These are phyloP conservation scores for Citropsis articulata DNA, from an alignment of 345 rosid genomes.

Conservation along the genomic window DNA sequence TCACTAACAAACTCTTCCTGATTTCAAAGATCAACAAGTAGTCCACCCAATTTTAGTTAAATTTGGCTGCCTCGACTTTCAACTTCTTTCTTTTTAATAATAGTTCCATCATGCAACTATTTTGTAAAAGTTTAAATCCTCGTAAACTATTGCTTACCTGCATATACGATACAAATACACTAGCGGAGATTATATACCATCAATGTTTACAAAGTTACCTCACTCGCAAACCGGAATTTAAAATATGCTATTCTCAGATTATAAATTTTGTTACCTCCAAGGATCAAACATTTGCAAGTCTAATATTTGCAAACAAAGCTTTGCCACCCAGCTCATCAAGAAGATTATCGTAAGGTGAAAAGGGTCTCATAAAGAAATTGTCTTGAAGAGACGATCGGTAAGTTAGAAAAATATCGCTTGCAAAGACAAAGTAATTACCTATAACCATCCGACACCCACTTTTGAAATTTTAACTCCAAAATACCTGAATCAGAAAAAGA, in stretches of 20 bases:
- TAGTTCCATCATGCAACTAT: neutral
- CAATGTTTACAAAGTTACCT: conserved; percentile 17
- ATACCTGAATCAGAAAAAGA: conserved; percentile 21
- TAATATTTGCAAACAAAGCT: conserved; percentile 4
- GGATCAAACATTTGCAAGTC: conserved; percentile 15
- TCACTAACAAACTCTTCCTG: no score
- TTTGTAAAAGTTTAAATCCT: neutral
- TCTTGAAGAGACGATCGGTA: conserved; percentile 13
- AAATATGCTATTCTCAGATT: conserved; percentile 9
- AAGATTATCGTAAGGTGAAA: conserved; percentile 17
- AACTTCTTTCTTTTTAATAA: neutral
- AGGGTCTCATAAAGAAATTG: conserved; percentile 2
- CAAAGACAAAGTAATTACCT: conserved; percentile 30
- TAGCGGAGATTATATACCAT: neutral
- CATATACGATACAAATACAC: neutral
- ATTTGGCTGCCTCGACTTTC: neutral
- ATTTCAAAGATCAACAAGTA: no score
- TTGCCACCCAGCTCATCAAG: conserved; percentile 24
- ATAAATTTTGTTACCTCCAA: conserved; percentile 29
- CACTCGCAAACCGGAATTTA: conserved; percentile 24
- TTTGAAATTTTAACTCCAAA: conserved; percentile 25
- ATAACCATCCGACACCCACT: conserved; percentile 18
- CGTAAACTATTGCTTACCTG: conserved; percentile 2
- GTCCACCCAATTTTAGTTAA: neutral
- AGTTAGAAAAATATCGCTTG: conserved; percentile 14